These are phyloP conservation scores for Crotalaria pallida DNA, from an alignment of 306 rosid species.

Conservation along the genomic window DNA sequence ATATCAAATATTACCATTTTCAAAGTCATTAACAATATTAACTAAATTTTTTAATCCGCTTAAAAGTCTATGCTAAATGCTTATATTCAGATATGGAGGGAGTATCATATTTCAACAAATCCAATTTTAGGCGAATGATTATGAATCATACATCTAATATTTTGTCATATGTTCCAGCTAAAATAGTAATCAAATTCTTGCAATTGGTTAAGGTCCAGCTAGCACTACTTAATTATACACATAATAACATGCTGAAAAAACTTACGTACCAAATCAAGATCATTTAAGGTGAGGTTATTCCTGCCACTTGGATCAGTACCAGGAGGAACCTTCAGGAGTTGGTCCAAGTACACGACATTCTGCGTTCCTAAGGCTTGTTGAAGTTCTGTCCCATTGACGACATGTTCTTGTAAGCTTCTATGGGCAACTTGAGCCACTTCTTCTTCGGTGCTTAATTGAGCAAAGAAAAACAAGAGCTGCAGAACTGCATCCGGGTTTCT, in stretches of 20 bases:
- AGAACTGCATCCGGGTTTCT: conserved; percentile 58
- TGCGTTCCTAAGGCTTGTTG: conserved; percentile 18
- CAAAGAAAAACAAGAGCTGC: conserved; percentile 58
- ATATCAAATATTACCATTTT: too few species aligned
- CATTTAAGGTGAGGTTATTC: conserved; percentile 35
- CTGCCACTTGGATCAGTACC: not conserved
- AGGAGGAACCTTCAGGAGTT: conserved; percentile 31
- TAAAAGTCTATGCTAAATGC: too few species aligned
- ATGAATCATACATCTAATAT: not conserved
- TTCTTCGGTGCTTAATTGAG: conserved; percentile 26
- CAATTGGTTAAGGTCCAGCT: not conserved
- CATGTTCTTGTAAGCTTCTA: conserved; percentile 43
- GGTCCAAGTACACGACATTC: conserved; percentile 21
- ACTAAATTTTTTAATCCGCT: too few species aligned
- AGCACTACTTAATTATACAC: not conserved
- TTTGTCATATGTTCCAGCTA: not conserved
- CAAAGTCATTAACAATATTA: too few species aligned
- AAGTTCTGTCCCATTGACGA: conserved; percentile 21
- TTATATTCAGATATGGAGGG: too few species aligned
- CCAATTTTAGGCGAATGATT: not conserved
- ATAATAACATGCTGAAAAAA: not conserved
- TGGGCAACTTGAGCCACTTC: conserved; percentile 16
- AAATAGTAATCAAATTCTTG: not conserved
- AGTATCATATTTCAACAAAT: not conserved
- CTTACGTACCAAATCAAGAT: conserved; percentile 64